These are phyloP conservation scores for Solanum okadae DNA, from an alignment of 257 asterid species.

Conservation along the genomic window DNA sequence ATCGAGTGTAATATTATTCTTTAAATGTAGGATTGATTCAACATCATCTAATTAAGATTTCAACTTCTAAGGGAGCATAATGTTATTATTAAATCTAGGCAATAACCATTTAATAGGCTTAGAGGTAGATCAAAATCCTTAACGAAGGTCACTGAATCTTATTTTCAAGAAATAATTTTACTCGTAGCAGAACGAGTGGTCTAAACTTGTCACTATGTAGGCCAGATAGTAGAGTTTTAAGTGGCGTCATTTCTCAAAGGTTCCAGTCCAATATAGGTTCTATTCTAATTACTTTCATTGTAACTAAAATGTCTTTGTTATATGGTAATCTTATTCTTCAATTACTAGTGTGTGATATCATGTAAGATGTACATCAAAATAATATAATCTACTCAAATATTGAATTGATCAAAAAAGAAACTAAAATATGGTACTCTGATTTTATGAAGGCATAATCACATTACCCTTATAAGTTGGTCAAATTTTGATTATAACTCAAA, in stretches of 20 bases:
- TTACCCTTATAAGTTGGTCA: no score
- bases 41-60: conserved; percentile 43
- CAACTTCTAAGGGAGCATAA: not conserved
- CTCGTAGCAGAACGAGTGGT: conserved; percentile 29
- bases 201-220: conserved; percentile 18
- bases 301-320: no score
- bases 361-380: no score
- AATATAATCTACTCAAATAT: no score
- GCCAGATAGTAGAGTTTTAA: no score
- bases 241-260: conserved; percentile 14
- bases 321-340: no score
- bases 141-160: conserved; percentile 31
- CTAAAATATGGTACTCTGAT: no score
- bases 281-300: not conserved
- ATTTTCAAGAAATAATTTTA: conserved; percentile 43
- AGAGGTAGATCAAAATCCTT: no score
- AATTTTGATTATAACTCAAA: no score
- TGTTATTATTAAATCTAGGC: not conserved
- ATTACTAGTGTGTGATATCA: no score
- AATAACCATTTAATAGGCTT: not conserved
- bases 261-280: conserved; percentile 74
- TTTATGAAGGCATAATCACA: no score
- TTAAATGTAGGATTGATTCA: conserved; percentile 58
- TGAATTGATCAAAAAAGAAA: no score
- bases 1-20: not conserved